Evolutionary conservation across 768 basidiomycete species (phyloP), one percentile per base, ranked within the genome.

Genomic region (Tephrocybe rancida): DNA sequence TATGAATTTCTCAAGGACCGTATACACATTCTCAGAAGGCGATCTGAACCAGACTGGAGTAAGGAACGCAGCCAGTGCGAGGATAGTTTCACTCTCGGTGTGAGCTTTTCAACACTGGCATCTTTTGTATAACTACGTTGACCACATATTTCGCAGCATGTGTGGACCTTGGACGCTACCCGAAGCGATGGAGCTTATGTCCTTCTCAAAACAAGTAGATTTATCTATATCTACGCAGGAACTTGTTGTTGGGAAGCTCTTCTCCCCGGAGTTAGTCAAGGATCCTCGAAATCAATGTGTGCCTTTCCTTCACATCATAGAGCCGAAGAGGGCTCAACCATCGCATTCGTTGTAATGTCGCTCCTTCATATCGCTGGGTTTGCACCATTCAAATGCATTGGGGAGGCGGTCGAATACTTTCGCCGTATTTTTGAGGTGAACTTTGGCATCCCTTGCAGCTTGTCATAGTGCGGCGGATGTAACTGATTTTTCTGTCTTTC

Each of bases 251-350:
- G 63, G 56, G 0, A 46, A 27, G 50, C 56, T 67, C 62, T 56
- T 67, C 50, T 59, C 51, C 14, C 50, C 56, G 13, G 44, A 55
- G 7, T 44, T 61, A 9, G 39, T 38, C 1, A 22, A 24, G 22
- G 58, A 67, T 46, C 54, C 67, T 35, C 49, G 56, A 38, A 79
- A 76, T n/a, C 72, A 73, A 39, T 74, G 73, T 13, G 63, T 71
- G 2, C 72, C 70, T 0, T 34, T 75, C 8, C 60, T 61, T 19
- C 61, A 69, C 9, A 50, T 61, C 5, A 30, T 70, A 16, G 44
- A 54, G 11, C 34, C 61, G 10, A 16, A 37, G 35, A 37, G 16
- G 35, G 35, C n/a, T 6, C 5, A 9, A 16, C 10, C 35, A 37
- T 16, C 4, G 35, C 35, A 16, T 37, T 37, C 14, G 18, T 69